Percentiles rank a stretch among this genome's conserved stretches.
Evolutionary conservation across 208 protist genomes (phyloP).

Genomic region (Lotmaria passim): DNA sequence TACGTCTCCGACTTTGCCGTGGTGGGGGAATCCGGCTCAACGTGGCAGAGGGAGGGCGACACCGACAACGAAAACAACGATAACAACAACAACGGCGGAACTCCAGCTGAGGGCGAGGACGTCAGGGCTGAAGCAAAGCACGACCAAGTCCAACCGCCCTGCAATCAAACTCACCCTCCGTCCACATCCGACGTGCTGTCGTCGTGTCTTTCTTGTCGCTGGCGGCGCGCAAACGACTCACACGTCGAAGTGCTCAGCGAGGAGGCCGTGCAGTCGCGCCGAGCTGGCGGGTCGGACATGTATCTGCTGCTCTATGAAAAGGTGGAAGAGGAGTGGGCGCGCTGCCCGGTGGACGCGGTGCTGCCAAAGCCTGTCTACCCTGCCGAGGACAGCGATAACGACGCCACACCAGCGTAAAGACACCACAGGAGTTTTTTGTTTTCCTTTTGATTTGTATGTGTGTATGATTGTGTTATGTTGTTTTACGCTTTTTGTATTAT

Average conservation of each 20-base stretch:
- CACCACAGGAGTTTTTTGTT: background rate
- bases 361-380: constrained; percentile 38
- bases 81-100: background rate
- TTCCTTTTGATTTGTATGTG: background rate
- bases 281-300: constrained; percentile 31
- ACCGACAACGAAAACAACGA: background rate
- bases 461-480: background rate
- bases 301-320: constrained; percentile 82
- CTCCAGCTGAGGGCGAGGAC: background rate
- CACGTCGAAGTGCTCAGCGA: constrained; percentile 32
- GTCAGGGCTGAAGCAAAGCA: background rate
- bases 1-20: constrained; percentile 72
- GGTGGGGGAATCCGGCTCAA: constrained; percentile 11
- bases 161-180: too few species aligned
- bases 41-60: background rate
- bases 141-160: background rate
- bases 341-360: constrained; percentile 45
- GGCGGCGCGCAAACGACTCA: constrained; percentile 62
- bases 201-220: constrained; percentile 14
- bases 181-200: background rate
- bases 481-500: too few species aligned
- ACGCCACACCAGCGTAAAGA: background rate
- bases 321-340: constrained; percentile 47
- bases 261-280: constrained; percentile 19
- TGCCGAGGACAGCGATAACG: background rate